Conservation (phyloP, 1,284 basidiomycete species). For the Calocybe gambosa region DNA sequence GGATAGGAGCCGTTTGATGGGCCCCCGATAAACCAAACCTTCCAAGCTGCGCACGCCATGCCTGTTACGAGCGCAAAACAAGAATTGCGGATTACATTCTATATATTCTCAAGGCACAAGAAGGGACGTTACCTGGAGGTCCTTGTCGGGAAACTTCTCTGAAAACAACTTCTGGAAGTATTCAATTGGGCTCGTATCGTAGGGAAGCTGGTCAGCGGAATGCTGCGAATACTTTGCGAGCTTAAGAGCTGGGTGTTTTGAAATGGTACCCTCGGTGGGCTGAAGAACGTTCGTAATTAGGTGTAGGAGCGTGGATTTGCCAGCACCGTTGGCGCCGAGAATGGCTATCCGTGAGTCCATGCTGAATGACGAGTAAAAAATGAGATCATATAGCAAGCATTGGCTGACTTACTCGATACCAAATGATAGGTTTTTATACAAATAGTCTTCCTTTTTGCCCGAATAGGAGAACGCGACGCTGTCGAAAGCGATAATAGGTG, state of each 20-base stretch:
- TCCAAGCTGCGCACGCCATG: slow-evolving; percentile 92
- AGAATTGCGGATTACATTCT: slow-evolving; percentile 1
- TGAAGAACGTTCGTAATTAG: slow-evolving; percentile 85
- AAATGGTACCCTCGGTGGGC: slow-evolving; percentile 81
- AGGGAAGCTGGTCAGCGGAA: slow-evolving; percentile 96
- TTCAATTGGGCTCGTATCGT: slow-evolving; percentile 89
- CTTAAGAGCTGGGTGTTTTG: slow-evolving; percentile 87
- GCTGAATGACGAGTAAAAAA: slow-evolving; percentile 30
- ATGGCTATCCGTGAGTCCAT: slow-evolving; percentile 97
- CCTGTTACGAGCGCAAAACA: slow-evolving; percentile 46
- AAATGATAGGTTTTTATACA: slow-evolving; percentile 86
- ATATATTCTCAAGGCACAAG: slow-evolving; percentile 7
- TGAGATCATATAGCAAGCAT: background rate
- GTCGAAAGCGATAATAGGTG: slow-evolving; percentile 95
- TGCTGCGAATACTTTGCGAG: slow-evolving; percentile 98
- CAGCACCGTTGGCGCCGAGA: slow-evolving; percentile 97
- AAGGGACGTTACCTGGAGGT: slow-evolving; percentile 46
- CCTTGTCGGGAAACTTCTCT: slow-evolving; percentile 93
- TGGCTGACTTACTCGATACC: slow-evolving; percentile 75
- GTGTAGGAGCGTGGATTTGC: slow-evolving; percentile 96
- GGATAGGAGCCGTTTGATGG: slow-evolving; percentile 93
- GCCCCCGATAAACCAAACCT: slow-evolving; percentile 93
- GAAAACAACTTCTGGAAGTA: slow-evolving; percentile 84
- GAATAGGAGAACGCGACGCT: slow-evolving; percentile 95
- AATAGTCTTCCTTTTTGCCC: slow-evolving; percentile 80